Percentiles rank a stretch among this genome's conserved stretches.
These are phyloP conservation scores for Solanum chacoense DNA, from an alignment of 305 asterid species.

Conservation along the genomic window DNA sequence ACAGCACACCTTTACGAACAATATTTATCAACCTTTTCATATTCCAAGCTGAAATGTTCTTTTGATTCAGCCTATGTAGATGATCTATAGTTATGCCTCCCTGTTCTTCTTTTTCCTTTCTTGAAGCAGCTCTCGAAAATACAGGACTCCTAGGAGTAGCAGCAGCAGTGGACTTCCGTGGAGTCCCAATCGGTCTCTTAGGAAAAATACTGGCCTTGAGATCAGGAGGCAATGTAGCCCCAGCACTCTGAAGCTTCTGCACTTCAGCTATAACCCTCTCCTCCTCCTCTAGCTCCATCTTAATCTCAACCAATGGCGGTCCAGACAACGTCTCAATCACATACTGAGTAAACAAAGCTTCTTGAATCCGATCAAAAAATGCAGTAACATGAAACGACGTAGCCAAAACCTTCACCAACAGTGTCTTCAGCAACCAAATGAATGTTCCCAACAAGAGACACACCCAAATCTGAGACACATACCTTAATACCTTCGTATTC, in stretches of 20 bases:
- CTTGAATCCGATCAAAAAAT: constrained; percentile 48
- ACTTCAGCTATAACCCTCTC: constrained; percentile 25
- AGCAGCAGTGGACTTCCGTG: constrained; percentile 4
- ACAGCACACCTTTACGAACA: constrained; percentile 7
- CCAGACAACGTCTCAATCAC: constrained; percentile 53
- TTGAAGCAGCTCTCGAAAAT: constrained; percentile 12
- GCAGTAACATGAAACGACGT: constrained; percentile 45
- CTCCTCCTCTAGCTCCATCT: constrained; percentile 21
- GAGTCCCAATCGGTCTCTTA: constrained; percentile 14
- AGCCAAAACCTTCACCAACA: constrained; percentile 51
- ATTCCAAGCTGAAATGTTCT: constrained; percentile 14
- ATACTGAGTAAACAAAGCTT: constrained; percentile 39
- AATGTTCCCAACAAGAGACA: constrained; percentile 39
- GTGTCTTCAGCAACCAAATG: constrained; percentile 41
- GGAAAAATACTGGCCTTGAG: constrained; percentile 13
- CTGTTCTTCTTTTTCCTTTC: constrained; percentile 7
- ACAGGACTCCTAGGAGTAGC: constrained; percentile 9
- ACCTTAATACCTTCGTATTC: constrained; percentile 12
- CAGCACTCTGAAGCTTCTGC: constrained; percentile 23
- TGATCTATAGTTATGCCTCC: constrained; percentile 9
- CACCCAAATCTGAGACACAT: constrained; percentile 30
- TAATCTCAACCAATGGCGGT: constrained; percentile 32
- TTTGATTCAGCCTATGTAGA: constrained; percentile 12
- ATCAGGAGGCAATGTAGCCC: constrained; percentile 21
- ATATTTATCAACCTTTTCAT: constrained; percentile 13